Conservation (phyloP, 176 grass and related monocot genomes). For the Echinochloa phyllopogon region DNA sequence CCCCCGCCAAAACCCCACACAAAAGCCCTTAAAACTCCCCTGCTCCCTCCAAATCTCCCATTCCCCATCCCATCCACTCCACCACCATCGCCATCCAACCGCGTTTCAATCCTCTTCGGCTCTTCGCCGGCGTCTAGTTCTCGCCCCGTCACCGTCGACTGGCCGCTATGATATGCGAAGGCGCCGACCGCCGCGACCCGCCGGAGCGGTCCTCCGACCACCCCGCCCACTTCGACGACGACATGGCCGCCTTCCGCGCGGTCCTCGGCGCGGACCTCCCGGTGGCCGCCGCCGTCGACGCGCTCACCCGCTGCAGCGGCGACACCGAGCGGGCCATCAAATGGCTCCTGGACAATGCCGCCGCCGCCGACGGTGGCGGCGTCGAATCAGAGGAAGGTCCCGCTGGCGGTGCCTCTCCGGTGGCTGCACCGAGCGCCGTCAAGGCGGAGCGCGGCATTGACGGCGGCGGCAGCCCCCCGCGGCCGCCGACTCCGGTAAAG, state of each 20-base stretch:
- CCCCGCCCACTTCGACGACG: conserved; percentile 30
- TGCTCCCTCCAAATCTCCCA: background rate
- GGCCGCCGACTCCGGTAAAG: background rate
- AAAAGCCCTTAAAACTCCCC: background rate
- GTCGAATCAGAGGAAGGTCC: background rate
- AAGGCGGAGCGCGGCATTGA: background rate
- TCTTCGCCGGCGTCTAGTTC: background rate
- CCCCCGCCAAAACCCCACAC: background rate
- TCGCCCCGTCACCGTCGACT: background rate
- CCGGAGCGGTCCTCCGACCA: conserved; percentile 5
- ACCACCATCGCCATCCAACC: conserved; percentile 8
- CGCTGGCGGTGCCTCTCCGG: background rate
- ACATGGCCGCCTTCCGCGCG: conserved; percentile 45
- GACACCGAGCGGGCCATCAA: conserved; percentile 56
- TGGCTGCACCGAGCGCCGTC: background rate
- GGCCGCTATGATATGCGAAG: conserved; percentile 6
- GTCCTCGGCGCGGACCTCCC: conserved; percentile 44
- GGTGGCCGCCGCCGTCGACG: conserved; percentile 38
- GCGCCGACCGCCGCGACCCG: background rate
- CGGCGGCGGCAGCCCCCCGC: background rate
- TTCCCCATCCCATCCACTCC: conserved; percentile 14
- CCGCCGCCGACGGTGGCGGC: background rate
- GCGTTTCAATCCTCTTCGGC: background rate
- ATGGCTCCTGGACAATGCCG: conserved; percentile 41
- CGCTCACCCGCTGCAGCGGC: conserved; percentile 46